Percentiles rank a stretch among this genome's conserved stretches.
Evolutionary conservation across 495 filamentous ascomycete genomes (phyloP).

Genomic region (Monascus purpureus): DNA sequence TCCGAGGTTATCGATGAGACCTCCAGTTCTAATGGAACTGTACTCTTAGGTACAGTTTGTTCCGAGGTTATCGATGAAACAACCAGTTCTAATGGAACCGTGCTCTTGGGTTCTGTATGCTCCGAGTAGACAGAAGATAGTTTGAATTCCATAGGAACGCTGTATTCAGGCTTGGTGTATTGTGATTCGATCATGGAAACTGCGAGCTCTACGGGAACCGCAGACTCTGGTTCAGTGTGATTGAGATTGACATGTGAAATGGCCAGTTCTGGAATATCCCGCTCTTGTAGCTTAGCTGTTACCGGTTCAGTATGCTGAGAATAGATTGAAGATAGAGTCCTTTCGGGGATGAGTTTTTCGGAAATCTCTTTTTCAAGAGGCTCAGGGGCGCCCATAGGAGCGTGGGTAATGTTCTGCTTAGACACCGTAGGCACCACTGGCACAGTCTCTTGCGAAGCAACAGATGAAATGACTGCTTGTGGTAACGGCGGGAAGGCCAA

Average conservation of each 20-base stretch:
- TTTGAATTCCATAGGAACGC: background rate
- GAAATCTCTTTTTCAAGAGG: conserved; percentile 14
- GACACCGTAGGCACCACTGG: conserved; percentile 18
- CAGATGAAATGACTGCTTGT: conserved; percentile 21
- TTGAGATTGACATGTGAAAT: background rate
- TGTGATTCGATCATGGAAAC: conserved; percentile 2
- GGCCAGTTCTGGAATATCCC: conserved; percentile 9
- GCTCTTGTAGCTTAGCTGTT: conserved; percentile 7
- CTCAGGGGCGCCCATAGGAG: conserved; percentile 15
- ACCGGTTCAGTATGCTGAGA: conserved; percentile 20
- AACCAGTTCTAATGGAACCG: background rate
- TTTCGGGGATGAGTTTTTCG: conserved; percentile 9
- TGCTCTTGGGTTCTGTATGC: background rate
- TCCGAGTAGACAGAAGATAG: background rate
- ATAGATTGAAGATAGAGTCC: conserved; percentile 17
- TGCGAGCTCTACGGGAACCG: conserved; percentile 1
- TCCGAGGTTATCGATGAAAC: background rate
- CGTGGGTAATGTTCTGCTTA: conserved; percentile 18
- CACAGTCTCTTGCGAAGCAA: conserved; percentile 23
- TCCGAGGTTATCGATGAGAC: background rate
- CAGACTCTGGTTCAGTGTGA: conserved; percentile 5
- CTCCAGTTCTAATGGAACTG: background rate
- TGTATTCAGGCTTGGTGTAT: background rate
- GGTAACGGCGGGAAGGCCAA: conserved; percentile 7
- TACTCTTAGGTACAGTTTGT: background rate